Evolutionary conservation across 176 grass and related monocot genomes (phyloP).

Genomic region (Avena eriantha): DNA sequence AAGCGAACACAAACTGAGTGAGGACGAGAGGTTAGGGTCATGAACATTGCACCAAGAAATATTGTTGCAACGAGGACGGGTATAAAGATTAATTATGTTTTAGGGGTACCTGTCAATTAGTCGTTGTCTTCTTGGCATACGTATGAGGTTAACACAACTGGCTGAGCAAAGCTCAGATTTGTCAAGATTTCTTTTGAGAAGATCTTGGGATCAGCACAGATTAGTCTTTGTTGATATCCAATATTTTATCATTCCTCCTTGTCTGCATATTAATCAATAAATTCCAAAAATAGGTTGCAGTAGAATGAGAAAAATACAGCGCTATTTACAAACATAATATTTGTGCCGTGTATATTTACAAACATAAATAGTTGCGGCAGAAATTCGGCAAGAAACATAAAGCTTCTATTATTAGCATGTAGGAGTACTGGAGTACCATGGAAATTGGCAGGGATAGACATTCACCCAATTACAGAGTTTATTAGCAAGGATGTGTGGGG

Average conservation of each 20-base stretch:
- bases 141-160: not conserved
- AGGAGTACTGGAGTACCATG: not conserved
- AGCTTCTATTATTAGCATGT: not conserved
- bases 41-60: not conserved
- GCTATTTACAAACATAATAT: not conserved
- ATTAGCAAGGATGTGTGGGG: not conserved
- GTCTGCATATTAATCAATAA: not conserved
- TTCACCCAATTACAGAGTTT: not conserved
- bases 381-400: not conserved
- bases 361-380: not conserved
- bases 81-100: not conserved
- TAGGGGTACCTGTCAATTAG: not conserved
- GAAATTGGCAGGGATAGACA: not conserved
- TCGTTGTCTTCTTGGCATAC: constrained; percentile 15
- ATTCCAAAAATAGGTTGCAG: no score
- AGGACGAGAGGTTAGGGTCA: not conserved
- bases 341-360: no score
- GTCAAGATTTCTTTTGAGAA: not conserved
- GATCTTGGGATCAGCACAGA: not conserved
- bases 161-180: not conserved
- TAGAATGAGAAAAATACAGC: not conserved
- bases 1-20: not conserved
- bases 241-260: not conserved
- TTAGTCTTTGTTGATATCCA: not conserved
- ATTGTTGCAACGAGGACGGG: not conserved